These are phyloP conservation scores for Allium cepa DNA, from an alignment of 106 monocot species.

Conservation along the genomic window DNA sequence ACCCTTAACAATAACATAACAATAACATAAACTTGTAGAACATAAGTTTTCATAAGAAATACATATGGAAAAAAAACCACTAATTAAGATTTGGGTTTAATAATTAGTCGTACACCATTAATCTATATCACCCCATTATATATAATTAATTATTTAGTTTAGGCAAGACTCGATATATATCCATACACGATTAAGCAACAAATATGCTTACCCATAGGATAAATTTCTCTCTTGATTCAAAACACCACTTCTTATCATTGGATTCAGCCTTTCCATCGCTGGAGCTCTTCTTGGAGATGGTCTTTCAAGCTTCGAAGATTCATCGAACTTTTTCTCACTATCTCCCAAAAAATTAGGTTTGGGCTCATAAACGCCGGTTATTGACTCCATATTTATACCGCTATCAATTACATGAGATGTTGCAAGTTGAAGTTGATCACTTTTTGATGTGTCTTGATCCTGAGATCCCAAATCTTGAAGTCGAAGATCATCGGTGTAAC, in stretches of 20 bases:
- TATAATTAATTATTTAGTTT: no score
- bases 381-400: conserved; percentile 22
- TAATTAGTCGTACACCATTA: not conserved
- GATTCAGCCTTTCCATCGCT: conserved; percentile 30
- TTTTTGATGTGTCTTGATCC: conserved; percentile 21
- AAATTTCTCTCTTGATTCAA: conserved; percentile 23
- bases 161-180: no score
- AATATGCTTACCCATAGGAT: conserved; percentile 31
- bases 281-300: conserved; percentile 35
- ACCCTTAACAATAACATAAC: no score
- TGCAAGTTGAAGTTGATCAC: conserved; percentile 21
- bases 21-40: no score
- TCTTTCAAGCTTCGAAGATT: conserved; percentile 37
- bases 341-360: conserved; percentile 33
- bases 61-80: not conserved
- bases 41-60: conserved; percentile 4
- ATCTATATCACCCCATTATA: not conserved
- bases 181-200: not conserved
- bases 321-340: conserved; percentile 22
- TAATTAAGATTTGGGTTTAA: not conserved
- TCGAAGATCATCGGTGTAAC: conserved; percentile 32
- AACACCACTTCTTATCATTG: conserved; percentile 29
- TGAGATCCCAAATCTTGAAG: conserved; percentile 18
- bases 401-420: conserved; percentile 20
- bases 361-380: conserved; percentile 23